Evolutionary conservation across 345 rosid genomes (phyloP).

Genomic region (Dipteronia dyeriana): DNA sequence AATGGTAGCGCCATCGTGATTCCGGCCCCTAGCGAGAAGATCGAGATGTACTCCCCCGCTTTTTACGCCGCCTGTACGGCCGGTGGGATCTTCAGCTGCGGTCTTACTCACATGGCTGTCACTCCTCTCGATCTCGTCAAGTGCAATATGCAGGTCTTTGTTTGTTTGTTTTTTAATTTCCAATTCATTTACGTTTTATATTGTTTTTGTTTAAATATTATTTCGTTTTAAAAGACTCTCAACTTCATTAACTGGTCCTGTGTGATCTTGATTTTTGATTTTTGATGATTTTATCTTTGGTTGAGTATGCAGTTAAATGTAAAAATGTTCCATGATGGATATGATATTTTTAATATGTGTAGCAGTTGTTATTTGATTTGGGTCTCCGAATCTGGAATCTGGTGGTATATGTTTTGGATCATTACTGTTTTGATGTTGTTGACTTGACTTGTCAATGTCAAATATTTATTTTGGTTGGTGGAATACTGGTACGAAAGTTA

Average conservation of each 20-base stretch:
- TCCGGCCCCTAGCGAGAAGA: conserved; percentile 71
- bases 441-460: not conserved
- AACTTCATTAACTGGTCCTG: not conserved
- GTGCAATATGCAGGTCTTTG: conserved; percentile 94
- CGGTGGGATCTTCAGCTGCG: conserved; percentile 77
- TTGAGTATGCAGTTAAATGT: not conserved
- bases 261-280: not conserved
- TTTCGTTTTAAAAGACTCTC: not conserved
- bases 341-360: too few relatives aligned
- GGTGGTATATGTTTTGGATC: not conserved
- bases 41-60: conserved; percentile 75
- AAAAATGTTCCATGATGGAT: too few relatives aligned
- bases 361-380: not conserved
- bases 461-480: not conserved
- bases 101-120: conserved; percentile 81
- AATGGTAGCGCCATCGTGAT: conserved; percentile 33
- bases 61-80: conserved; percentile 79
- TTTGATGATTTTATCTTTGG: not conserved
- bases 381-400: not conserved
- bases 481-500: not conserved
- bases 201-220: not conserved
- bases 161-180: not conserved
- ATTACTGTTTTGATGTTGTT: not conserved
- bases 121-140: conserved; percentile 97
- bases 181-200: not conserved